phyloP scores from a whole-genome alignment of 495 filamentous ascomycete species.

The Aspergillus indologenus region DNA sequence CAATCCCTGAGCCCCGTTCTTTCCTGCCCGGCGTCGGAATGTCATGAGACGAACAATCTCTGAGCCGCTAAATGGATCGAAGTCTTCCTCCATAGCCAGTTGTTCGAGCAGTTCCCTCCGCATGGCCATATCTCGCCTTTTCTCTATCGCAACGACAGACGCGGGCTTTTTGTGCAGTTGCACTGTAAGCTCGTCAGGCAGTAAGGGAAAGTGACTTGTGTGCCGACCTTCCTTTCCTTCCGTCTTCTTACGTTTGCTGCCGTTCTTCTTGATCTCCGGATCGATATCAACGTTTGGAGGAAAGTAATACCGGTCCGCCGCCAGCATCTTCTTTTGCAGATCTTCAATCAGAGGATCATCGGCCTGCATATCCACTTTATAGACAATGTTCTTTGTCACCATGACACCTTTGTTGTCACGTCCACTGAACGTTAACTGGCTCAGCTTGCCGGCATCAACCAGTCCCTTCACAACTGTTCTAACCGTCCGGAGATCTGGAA shows the following conservation, averaged over 20 bases:
- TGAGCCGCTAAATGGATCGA: constrained; percentile 9
- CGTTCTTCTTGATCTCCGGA: constrained; percentile 25
- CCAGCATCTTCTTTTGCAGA: constrained; percentile 52
- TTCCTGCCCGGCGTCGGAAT: constrained; percentile 21
- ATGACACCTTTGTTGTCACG: constrained; percentile 49
- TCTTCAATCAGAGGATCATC: constrained; percentile 49
- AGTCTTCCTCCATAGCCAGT: constrained; percentile 18
- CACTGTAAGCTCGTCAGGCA: constrained; percentile 39
- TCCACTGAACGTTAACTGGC: constrained; percentile 62
- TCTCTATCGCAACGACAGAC: constrained; percentile 29
- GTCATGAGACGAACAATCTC: constrained; percentile 35
- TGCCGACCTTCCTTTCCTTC: constrained; percentile 3
- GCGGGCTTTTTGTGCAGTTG: constrained; percentile 41
- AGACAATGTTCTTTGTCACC: constrained; percentile 56
- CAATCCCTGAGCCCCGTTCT: constrained; percentile 15
- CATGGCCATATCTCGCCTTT: constrained; percentile 25
- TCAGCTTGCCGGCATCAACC: constrained; percentile 55
- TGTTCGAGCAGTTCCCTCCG: constrained; percentile 29
- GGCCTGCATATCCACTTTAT: constrained; percentile 44
- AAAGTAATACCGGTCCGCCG: constrained; percentile 28
- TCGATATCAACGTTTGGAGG: constrained; percentile 35
- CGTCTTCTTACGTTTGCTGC: constrained; percentile 1
- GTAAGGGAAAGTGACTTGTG: constrained; percentile 1
- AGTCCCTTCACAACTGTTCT: constrained; percentile 58
- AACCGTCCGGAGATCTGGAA: constrained; percentile 50